Conservation (phyloP, 805 yeast species). For the Schwanniomyces yamadae region DNA sequence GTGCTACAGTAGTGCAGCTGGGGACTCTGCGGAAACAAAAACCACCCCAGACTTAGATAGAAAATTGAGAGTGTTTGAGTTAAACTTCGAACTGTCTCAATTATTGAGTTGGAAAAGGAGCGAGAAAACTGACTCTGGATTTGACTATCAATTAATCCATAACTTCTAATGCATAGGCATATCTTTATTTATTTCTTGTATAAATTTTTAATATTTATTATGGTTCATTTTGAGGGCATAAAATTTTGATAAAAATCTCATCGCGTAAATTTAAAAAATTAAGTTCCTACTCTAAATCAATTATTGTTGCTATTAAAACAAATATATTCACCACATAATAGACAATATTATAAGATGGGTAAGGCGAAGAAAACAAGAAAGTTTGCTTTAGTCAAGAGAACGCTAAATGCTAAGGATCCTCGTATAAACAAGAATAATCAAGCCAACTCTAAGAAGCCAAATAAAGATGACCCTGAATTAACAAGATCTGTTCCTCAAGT, state of each 20-base stretch:
- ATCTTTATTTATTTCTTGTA: constrained; percentile 1
- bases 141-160: constrained; percentile 27
- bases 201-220: too few relatives aligned
- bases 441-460: constrained; percentile 29
- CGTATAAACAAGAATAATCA: constrained; percentile 48
- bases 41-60: constrained; percentile 26
- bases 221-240: too few relatives aligned
- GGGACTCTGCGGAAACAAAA: constrained; percentile 33
- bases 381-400: constrained; percentile 89
- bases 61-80: constrained; percentile 33
- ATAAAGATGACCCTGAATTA: constrained; percentile 65
- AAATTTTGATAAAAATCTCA: constrained; percentile 1
- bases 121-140: constrained; percentile 21
- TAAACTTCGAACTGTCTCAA: constrained; percentile 22
- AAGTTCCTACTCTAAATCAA: neutral
- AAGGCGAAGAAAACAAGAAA: constrained; percentile 96
- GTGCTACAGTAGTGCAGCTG: constrained; percentile 40
- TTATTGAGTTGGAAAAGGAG: constrained; percentile 40
- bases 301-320: neutral
- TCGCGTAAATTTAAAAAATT: constrained; percentile 4
- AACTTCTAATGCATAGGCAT: neutral
- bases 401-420: constrained; percentile 70
- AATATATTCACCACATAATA: too few relatives aligned
- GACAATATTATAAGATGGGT: too few relatives aligned
- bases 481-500: constrained; percentile 72